Evolutionary conservation across 305 asterid species (phyloP).

Genomic region (Salvia sclarea): DNA sequence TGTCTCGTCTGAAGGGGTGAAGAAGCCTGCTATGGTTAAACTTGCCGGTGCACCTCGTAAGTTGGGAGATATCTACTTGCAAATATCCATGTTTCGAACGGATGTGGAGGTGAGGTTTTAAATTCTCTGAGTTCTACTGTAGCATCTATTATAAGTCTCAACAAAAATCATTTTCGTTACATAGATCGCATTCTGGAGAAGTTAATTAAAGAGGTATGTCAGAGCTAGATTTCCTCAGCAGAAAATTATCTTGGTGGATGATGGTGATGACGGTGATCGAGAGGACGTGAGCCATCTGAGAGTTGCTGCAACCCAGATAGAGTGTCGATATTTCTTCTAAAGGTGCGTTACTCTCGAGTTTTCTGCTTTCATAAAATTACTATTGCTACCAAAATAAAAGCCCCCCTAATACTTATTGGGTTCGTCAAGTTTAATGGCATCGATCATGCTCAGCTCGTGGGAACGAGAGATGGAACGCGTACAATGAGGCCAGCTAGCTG

Average conservation of each 20-base stretch:
- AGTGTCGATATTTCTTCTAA: neutral
- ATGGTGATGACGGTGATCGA: neutral
- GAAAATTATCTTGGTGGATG: neutral
- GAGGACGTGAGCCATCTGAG: neutral
- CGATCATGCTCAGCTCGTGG: neutral
- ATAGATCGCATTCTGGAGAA: neutral
- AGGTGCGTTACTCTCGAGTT: neutral
- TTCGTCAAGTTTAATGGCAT: no score
- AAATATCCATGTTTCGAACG: neutral
- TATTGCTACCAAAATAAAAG: neutral
- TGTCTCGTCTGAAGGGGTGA: neutral
- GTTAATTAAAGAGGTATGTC: no score
- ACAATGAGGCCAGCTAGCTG: neutral
- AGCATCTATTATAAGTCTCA: neutral
- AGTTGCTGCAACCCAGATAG: neutral
- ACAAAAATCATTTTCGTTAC: neutral
- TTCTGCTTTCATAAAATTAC: neutral
- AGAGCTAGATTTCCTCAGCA: neutral
- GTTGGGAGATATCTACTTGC: neutral
- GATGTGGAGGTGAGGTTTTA: slow-evolving; percentile 5
- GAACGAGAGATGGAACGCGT: neutral
- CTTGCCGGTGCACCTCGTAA: neutral
- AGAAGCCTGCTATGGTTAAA: neutral
- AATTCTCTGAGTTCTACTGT: no score
- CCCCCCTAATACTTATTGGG: neutral